phyloP scores from a whole-genome alignment of 345 rosid genomes.

The Rhizophora mangle region DNA sequence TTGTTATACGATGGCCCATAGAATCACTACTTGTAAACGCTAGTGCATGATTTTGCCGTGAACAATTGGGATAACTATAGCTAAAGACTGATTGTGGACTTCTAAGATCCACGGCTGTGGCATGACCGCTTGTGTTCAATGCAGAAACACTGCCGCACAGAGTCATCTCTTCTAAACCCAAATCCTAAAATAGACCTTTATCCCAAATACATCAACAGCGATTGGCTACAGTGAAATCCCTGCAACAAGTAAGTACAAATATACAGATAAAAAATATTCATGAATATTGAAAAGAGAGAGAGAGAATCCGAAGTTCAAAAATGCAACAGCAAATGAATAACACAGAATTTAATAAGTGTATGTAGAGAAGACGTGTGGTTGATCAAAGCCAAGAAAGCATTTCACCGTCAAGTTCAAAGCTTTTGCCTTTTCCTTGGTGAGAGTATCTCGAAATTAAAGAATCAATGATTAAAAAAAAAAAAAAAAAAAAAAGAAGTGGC shows the following conservation, averaged over 20 bases:
- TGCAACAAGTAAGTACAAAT: not conserved
- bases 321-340: not conserved
- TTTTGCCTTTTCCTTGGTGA: not conserved
- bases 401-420: not conserved
- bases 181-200: not conserved
- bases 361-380: not conserved
- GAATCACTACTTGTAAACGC: conserved; percentile 42
- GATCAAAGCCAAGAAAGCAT: not conserved
- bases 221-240: not conserved
- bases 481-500: not conserved
- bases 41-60: conserved; percentile 18
- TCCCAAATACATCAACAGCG: not conserved
- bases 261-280: not conserved
- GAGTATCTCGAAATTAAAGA: not conserved
- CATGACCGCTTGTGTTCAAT: conserved; percentile 35
- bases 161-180: conserved; percentile 36
- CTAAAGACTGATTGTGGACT: not conserved
- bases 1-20: conserved; percentile 45
- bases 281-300: not conserved
- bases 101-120: conserved; percentile 10
- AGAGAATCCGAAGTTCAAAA: not conserved
- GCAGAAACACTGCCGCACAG: conserved; percentile 54
- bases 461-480: not conserved
- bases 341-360: not conserved
- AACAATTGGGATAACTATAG: conserved; percentile 7